A percentile compares a stretch with the other conserved stretches of the same genome.
Evolutionary conservation across 495 filamentous ascomycete species (phyloP).

Genomic region (Parachaetomium inaequale): DNA sequence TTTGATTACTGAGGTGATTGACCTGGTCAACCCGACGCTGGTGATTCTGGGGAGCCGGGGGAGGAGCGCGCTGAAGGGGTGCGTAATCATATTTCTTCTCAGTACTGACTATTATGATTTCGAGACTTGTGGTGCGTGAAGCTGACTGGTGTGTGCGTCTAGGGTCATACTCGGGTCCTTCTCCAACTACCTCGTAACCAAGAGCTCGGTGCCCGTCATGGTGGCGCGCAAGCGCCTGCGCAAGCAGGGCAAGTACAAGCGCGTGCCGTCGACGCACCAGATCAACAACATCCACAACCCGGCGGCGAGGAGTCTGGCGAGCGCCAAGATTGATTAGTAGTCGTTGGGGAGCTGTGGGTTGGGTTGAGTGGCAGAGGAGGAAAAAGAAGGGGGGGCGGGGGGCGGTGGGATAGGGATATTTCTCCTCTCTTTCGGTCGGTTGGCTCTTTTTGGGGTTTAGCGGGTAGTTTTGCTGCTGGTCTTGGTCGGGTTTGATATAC

Average conservation of each 20-base stretch:
- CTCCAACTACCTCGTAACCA: conserved; percentile 93
- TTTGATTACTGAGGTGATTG: conserved; percentile 85
- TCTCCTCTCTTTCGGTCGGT: background rate
- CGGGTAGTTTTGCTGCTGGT: background rate
- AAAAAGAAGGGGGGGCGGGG: background rate
- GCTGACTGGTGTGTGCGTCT: background rate
- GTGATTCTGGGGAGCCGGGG: conserved; percentile 90
- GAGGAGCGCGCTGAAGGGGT: conserved; percentile 90
- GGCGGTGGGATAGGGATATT: background rate
- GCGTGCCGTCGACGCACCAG: conserved; percentile 54
- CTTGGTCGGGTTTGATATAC: background rate
- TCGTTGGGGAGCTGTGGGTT: background rate
- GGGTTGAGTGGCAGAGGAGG: background rate
- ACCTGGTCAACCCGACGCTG: conserved; percentile 84
- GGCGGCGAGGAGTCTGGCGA: conserved; percentile 58
- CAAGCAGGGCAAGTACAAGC: conserved; percentile 67
- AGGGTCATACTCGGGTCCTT: conserved; percentile 93
- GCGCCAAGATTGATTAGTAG: conserved; percentile 62
- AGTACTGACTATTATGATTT: background rate
- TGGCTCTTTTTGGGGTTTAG: background rate
- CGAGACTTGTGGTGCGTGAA: background rate
- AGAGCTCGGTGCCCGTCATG: conserved; percentile 95
- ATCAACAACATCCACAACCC: conserved; percentile 68
- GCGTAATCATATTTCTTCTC: conserved; percentile 39
- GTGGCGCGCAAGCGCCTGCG: conserved; percentile 77